Evolutionary conservation across 2,329 filamentous ascomycete species (phyloP).

Genomic region (Nemania bipapillata): DNA sequence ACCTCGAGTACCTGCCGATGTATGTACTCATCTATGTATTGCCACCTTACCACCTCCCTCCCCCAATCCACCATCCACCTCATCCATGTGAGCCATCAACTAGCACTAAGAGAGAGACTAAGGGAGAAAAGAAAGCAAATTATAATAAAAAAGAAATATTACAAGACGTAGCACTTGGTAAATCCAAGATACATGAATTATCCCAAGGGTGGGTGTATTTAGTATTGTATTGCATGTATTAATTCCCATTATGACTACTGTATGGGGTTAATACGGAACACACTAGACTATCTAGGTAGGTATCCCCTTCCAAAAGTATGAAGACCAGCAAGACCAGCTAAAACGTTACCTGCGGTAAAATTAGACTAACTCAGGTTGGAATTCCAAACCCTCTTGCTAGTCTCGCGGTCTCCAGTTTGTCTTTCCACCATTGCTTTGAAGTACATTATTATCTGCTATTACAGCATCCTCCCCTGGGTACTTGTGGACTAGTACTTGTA

Average conservation of each 20-base stretch:
- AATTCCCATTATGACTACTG: constrained; percentile 7
- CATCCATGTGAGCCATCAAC: neutral
- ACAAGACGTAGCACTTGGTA: neutral
- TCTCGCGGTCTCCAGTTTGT: neutral
- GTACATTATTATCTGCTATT: too few species aligned
- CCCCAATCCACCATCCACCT: neutral
- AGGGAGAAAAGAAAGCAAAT: neutral
- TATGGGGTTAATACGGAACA: constrained; percentile 8
- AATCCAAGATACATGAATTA: neutral
- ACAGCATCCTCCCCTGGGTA: too few species aligned
- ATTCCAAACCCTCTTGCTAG: too few species aligned
- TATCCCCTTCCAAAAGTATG: neutral
- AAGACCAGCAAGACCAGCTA: too few species aligned
- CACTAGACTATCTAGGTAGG: neutral
- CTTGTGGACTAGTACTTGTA: too few species aligned
- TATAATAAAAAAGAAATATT: neutral
- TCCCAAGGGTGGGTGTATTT: neutral
- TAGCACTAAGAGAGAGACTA: neutral
- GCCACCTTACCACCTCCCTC: neutral
- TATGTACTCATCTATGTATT: neutral
- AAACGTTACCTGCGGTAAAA: neutral
- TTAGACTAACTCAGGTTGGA: constrained; percentile 17
- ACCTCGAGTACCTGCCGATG: neutral
- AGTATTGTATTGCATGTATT: neutral
- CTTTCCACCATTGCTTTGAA: neutral